phyloP scores from a whole-genome alignment of 2,329 filamentous ascomycete genomes.

The Sporothrix protearum region DNA sequence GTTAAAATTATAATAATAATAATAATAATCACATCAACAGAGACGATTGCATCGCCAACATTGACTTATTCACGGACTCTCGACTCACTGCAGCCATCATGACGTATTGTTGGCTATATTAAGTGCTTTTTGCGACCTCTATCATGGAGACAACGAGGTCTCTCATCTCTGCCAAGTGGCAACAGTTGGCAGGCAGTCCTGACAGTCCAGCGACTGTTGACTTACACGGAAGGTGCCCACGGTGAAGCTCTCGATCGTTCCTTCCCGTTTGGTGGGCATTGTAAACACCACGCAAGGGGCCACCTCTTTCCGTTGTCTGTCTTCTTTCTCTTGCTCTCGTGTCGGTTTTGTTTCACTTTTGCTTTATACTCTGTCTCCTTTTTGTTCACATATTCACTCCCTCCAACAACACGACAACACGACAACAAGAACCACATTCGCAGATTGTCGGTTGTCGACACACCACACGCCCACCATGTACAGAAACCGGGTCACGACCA shows the following conservation, averaged over 20 bases:
- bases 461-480: neutral
- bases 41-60: neutral
- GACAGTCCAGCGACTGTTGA: neutral
- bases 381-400: neutral
- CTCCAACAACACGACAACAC: neutral
- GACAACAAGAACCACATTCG: neutral
- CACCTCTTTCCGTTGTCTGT: neutral
- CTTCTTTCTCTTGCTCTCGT: neutral
- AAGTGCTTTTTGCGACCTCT: neutral
- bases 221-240: conserved; percentile 13
- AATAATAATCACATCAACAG: neutral
- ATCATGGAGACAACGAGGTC: neutral
- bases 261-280: neutral
- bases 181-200: neutral
- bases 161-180: neutral
- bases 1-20: too few species aligned
- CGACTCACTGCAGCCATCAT: neutral
- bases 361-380: neutral
- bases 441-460: neutral
- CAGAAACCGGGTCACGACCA: neutral
- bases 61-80: neutral
- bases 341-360: neutral
- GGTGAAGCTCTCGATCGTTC: neutral
- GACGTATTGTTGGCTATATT: neutral
- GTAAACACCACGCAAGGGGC: neutral